These are phyloP conservation scores for Periconia sp. DNA, from an alignment of 2,329 filamentous ascomycete species.

Conservation along the genomic window DNA sequence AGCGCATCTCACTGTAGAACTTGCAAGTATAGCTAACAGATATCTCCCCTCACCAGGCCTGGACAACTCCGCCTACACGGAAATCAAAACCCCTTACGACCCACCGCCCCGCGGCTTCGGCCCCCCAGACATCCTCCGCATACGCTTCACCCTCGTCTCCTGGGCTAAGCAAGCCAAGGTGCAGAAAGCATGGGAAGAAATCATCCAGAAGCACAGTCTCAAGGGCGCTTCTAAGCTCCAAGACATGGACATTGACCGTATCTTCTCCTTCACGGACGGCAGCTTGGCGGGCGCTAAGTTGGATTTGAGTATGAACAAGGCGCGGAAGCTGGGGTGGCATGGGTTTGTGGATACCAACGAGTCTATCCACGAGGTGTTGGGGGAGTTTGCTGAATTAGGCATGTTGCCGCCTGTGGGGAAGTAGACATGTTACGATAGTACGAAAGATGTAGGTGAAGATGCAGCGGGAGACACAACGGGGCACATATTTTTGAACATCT, in stretches of 20 bases:
- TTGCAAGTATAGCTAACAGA: no score
- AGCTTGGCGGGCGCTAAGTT: constrained; percentile 39
- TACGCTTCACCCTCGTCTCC: constrained; percentile 50
- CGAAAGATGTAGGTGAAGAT: no score
- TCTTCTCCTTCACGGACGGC: constrained; percentile 56
- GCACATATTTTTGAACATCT: no score
- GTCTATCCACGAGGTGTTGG: constrained; percentile 50
- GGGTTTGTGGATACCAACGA: constrained; percentile 56
- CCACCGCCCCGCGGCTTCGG: constrained; percentile 50
- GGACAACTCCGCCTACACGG: constrained; percentile 14
- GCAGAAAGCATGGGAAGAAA: constrained; percentile 52
- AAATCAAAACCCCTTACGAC: constrained; percentile 29
- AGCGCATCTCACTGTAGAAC: no score
- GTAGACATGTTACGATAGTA: no score
- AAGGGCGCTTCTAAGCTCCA: constrained; percentile 45
- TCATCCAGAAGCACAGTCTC: constrained; percentile 51
- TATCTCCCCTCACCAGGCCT: no score
- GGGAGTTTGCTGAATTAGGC: constrained; percentile 49
- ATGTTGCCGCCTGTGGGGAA: constrained; percentile 48
- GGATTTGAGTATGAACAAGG: constrained; percentile 52
- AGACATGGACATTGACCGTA: constrained; percentile 50
- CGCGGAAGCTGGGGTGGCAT: constrained; percentile 53
- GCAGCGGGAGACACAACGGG: no score
- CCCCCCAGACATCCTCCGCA: constrained; percentile 46
- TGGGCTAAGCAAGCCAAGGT: constrained; percentile 56